These are phyloP conservation scores for Prunella vulgaris DNA, from an alignment of 257 asterid genomes.

Conservation along the genomic window DNA sequence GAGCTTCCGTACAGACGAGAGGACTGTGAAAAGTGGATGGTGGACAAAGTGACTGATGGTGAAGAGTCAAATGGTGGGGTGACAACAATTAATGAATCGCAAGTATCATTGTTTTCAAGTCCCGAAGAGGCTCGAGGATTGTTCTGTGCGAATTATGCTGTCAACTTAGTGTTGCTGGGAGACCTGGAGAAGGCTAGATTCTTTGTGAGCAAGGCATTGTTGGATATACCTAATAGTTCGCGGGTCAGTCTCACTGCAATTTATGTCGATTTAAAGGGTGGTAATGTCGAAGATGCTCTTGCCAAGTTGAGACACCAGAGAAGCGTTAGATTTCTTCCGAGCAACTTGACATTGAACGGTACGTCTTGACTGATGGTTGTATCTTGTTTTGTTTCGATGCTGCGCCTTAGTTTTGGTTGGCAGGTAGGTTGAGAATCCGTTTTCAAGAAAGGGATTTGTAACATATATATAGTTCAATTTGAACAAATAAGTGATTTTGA, in stretches of 20 bases:
- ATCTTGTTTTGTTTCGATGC: neutral
- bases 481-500: neutral
- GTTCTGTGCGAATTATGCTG: conserved; percentile 56
- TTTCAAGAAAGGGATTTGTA: conserved; percentile 54
- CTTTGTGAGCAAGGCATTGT: conserved; percentile 48
- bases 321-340: conserved; percentile 40
- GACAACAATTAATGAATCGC: conserved; percentile 40
- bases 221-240: conserved; percentile 44
- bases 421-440: conserved; percentile 60
- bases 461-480: conserved; percentile 63
- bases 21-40: conserved; percentile 62
- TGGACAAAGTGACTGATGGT: conserved; percentile 44
- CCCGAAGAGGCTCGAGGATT: conserved; percentile 88
- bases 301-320: conserved; percentile 56
- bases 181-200: conserved; percentile 61
- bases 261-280: conserved; percentile 64
- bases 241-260: conserved; percentile 63
- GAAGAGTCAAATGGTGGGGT: conserved; percentile 54
- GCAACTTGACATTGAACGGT: neutral
- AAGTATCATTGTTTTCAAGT: conserved; percentile 37
- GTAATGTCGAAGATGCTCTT: conserved; percentile 60
- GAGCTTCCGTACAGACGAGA: conserved; percentile 65
- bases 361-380: neutral
- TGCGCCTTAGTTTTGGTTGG: conserved; percentile 25
- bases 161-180: conserved; percentile 50